A percentile compares a stretch with the other conserved stretches of the same genome.
These are phyloP conservation scores for Penstemon eatonii DNA, from an alignment of 257 asterid species.

Conservation along the genomic window DNA sequence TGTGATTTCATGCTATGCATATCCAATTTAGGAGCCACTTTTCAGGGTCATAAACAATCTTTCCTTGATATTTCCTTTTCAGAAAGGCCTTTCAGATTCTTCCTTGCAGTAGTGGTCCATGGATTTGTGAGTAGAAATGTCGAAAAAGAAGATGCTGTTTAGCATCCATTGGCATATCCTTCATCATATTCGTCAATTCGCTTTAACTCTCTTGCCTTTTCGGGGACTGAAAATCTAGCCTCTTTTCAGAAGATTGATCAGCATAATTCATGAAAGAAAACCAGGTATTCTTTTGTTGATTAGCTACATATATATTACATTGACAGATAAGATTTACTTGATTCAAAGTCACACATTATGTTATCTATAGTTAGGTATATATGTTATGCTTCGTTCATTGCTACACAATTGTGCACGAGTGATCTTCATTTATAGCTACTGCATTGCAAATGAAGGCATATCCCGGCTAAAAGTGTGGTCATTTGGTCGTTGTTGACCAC, in stretches of 20 bases:
- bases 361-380: background rate
- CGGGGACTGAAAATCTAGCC: background rate
- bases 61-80: constrained; percentile 17
- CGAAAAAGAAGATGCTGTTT: constrained; percentile 28
- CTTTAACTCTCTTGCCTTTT: background rate
- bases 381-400: background rate
- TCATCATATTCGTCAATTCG: constrained; percentile 19
- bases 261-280: background rate
- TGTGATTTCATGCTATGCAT: constrained; percentile 23
- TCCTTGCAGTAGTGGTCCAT: constrained; percentile 24
- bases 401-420: too few relatives aligned
- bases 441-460: too few relatives aligned
- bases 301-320: background rate
- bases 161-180: constrained; percentile 20
- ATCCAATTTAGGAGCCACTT: constrained; percentile 1
- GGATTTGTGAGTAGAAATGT: constrained; percentile 6
- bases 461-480: too few relatives aligned
- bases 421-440: too few relatives aligned
- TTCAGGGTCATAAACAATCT: constrained; percentile 2
- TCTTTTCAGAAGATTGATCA: constrained; percentile 1
- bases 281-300: background rate
- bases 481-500: too few relatives aligned
- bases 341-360: background rate
- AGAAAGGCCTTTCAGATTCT: constrained; percentile 33
- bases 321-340: background rate